Percentiles rank a stretch among this genome's conserved stretches.
phyloP scores from a whole-genome alignment of 345 rosid genomes.

The Eucalyptus paniculata region DNA sequence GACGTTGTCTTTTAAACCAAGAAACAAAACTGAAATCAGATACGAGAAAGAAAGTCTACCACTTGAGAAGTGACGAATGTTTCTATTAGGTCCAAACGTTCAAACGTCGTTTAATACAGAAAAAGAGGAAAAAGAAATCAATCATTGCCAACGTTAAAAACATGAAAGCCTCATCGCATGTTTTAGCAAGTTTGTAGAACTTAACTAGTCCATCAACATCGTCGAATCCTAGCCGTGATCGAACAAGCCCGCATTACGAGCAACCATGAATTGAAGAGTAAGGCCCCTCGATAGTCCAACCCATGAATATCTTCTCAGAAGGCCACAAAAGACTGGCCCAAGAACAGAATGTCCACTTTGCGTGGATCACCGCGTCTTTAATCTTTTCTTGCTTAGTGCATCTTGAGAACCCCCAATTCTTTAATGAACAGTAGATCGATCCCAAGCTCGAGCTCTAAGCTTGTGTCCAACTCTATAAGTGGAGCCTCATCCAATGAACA shows the following conservation, averaged over 20 bases:
- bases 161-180: background rate
- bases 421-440: background rate
- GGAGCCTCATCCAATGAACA: background rate
- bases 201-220: background rate
- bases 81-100: background rate
- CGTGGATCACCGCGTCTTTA: background rate
- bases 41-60: background rate
- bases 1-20: background rate
- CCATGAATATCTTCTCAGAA: background rate
- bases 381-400: background rate
- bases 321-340: background rate
- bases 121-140: background rate
- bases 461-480: background rate
- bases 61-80: background rate
- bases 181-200: background rate
- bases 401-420: background rate
- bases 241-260: background rate
- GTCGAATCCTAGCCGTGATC: background rate
- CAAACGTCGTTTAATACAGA: background rate
- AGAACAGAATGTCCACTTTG: background rate
- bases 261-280: background rate
- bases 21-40: background rate
- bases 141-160: background rate
- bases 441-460: background rate
- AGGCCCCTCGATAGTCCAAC: background rate